These are phyloP conservation scores for Sugiyamaella floridensis DNA, from an alignment of 805 yeast genomes.

Conservation along the genomic window DNA sequence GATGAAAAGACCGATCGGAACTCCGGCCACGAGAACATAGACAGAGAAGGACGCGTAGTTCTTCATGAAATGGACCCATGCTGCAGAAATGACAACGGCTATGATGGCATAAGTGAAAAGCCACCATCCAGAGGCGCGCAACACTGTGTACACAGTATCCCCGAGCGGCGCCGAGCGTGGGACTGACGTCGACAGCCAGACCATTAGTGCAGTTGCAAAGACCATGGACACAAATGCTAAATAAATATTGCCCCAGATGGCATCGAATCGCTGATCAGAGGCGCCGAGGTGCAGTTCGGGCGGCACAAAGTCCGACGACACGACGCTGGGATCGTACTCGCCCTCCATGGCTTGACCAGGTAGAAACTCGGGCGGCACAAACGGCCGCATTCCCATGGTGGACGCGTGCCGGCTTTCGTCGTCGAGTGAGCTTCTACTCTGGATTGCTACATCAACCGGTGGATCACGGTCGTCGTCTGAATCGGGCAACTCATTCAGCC, in stretches of 20 bases:
- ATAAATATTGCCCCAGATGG: constrained; percentile 25
- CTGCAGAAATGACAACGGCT: constrained; percentile 23
- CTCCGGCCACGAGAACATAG: constrained; percentile 22
- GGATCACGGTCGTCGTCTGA: constrained; percentile 22
- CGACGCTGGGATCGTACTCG: neutral
- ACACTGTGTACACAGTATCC: constrained; percentile 25
- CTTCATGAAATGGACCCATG: constrained; percentile 26
- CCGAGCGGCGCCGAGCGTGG: constrained; percentile 21
- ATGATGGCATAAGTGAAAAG: constrained; percentile 20
- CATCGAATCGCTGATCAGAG: constrained; percentile 15
- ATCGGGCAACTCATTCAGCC: neutral
- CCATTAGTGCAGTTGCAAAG: constrained; percentile 26
- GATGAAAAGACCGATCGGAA: constrained; percentile 25
- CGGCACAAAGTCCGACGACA: constrained; percentile 1
- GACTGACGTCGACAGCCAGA: constrained; percentile 25
- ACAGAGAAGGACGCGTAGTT: constrained; percentile 24
- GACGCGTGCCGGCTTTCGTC: neutral
- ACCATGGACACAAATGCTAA: constrained; percentile 22
- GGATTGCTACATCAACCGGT: constrained; percentile 28
- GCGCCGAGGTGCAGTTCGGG: constrained; percentile 7
- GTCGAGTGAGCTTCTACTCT: neutral
- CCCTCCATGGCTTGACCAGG: constrained; percentile 2
- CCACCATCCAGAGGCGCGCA: constrained; percentile 21
- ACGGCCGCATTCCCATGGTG: constrained; percentile 4
- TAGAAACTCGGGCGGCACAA: constrained; percentile 6